Percentiles rank a stretch among this genome's conserved stretches.
Evolutionary conservation across 768 basidiomycete genomes (phyloP).

Genomic region (Cystobasidium onofrii): DNA sequence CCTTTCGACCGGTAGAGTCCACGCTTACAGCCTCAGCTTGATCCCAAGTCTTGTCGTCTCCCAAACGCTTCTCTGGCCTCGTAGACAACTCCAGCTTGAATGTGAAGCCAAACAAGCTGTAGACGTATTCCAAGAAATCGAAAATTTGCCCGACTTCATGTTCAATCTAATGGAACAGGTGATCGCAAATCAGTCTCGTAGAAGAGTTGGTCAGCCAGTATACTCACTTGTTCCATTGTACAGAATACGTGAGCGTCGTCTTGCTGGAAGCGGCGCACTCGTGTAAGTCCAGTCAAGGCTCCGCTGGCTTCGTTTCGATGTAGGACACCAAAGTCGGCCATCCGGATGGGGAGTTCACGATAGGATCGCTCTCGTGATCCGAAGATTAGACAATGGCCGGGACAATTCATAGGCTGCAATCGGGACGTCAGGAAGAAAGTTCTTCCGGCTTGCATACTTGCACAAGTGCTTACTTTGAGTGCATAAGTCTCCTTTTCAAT

Average conservation of each 20-base stretch:
- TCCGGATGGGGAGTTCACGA: slow-evolving; percentile 88
- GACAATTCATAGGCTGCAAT: slow-evolving; percentile 95
- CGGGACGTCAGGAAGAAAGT: neutral
- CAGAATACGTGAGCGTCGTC: slow-evolving; percentile 99
- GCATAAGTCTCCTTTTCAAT: slow-evolving; percentile 94
- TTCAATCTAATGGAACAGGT: slow-evolving; percentile 61
- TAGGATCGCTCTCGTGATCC: slow-evolving; percentile 88
- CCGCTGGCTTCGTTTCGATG: slow-evolving; percentile 96
- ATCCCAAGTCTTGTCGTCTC: slow-evolving; percentile 81
- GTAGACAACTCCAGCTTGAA: slow-evolving; percentile 92
- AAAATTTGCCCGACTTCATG: slow-evolving; percentile 78
- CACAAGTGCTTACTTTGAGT: slow-evolving; percentile 46
- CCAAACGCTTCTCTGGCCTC: slow-evolving; percentile 87
- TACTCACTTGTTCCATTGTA: slow-evolving; percentile 69
- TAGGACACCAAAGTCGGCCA: slow-evolving; percentile 97
- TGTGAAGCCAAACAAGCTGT: slow-evolving; percentile 87
- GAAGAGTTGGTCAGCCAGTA: neutral
- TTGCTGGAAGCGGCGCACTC: slow-evolving; percentile 90
- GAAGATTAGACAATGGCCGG: slow-evolving; percentile 92
- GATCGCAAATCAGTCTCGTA: neutral
- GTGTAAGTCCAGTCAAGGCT: slow-evolving; percentile 80
- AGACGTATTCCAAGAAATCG: slow-evolving; percentile 89
- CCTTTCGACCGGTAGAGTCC: neutral
- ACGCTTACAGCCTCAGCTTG: slow-evolving; percentile 65
- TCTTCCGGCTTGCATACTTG: neutral